Conservation (phyloP, 1,139 yeast species). For the Nadsonia starkeyi-henricii region DNA sequence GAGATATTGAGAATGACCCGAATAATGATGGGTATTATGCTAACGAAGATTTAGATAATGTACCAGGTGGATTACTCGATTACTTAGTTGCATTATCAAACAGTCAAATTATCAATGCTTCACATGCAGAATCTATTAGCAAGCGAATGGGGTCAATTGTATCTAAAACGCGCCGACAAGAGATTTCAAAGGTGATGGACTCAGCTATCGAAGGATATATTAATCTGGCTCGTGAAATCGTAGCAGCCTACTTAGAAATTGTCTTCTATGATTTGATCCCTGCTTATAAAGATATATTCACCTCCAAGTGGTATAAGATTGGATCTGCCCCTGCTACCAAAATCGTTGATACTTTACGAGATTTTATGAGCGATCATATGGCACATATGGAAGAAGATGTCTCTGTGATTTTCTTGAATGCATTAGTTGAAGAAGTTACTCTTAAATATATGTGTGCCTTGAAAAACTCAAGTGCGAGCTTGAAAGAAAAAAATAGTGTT, state of each 20-base stretch:
- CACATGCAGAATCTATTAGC: conserved; percentile 61
- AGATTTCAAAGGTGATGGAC: conserved; percentile 44
- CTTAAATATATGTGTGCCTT: conserved; percentile 36
- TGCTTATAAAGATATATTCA: conserved; percentile 34
- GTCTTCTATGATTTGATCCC: conserved; percentile 55
- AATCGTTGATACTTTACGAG: conserved; percentile 59
- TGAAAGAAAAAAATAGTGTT: conserved; percentile 40
- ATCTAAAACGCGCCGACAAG: conserved; percentile 44
- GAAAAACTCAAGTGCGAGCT: conserved; percentile 24
- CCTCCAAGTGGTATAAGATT: conserved; percentile 24
- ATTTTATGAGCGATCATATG: conserved; percentile 53
- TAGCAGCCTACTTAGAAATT: conserved; percentile 48
- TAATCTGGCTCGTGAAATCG: conserved; percentile 56
- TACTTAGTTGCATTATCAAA: conserved; percentile 76
- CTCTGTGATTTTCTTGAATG: conserved; percentile 39
- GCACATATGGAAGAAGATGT: conserved; percentile 34
- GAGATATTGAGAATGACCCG: conserved; percentile 27
- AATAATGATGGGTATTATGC: neutral
- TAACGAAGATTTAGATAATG: conserved; percentile 33
- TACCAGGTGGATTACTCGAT: conserved; percentile 69
- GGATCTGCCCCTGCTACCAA: conserved; percentile 37
- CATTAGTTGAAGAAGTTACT: conserved; percentile 36
- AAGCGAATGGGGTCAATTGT: conserved; percentile 53
- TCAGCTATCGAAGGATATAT: conserved; percentile 63
- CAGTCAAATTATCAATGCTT: conserved; percentile 77